These are phyloP conservation scores for Pneumocystis canis DNA, from an alignment of 1,139 yeast species.

Conservation along the genomic window DNA sequence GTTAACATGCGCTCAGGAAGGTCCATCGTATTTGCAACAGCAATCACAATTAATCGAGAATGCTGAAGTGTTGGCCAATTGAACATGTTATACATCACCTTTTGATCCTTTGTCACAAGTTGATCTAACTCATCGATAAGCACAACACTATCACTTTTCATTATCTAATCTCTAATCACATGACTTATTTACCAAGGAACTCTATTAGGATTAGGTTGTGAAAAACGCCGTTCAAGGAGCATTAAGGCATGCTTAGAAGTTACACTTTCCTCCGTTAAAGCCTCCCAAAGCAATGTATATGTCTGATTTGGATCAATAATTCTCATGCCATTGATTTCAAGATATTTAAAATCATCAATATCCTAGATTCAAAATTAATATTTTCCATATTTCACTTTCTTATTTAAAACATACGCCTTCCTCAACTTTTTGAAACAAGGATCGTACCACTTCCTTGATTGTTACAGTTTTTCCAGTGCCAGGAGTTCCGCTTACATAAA, in stretches of 20 bases:
- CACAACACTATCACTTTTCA: conserved; percentile 38
- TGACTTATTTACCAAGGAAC: conserved; percentile 10
- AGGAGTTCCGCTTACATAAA: conserved; percentile 91
- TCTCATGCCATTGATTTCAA: conserved; percentile 85
- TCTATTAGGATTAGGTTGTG: conserved; percentile 23
- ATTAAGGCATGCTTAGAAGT: conserved; percentile 50
- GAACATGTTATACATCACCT: conserved; percentile 87
- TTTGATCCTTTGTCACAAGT: conserved; percentile 68
- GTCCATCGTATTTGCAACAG: conserved; percentile 96
- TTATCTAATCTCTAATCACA: neutral
- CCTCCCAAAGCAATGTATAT: conserved; percentile 70
- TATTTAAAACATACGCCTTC: conserved; percentile 21
- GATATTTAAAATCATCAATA: conserved; percentile 46
- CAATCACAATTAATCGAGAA: conserved; percentile 73
- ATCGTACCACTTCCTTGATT: conserved; percentile 66
- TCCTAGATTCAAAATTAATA: conserved; percentile 19
- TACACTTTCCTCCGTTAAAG: conserved; percentile 47
- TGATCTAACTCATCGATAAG: conserved; percentile 89
- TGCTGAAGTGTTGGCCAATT: conserved; percentile 86
- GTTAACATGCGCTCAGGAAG: conserved; percentile 78
- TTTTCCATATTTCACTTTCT: neutral
- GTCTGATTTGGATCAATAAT: conserved; percentile 73
- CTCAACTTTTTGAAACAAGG: conserved; percentile 32
- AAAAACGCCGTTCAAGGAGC: conserved; percentile 41
- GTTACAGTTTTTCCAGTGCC: conserved; percentile 98